Percentiles rank a stretch among this genome's conserved stretches.
Conservation (phyloP, 2,329 filamentous ascomycete genomes). For the Coniochaeta prunicola region DNA sequence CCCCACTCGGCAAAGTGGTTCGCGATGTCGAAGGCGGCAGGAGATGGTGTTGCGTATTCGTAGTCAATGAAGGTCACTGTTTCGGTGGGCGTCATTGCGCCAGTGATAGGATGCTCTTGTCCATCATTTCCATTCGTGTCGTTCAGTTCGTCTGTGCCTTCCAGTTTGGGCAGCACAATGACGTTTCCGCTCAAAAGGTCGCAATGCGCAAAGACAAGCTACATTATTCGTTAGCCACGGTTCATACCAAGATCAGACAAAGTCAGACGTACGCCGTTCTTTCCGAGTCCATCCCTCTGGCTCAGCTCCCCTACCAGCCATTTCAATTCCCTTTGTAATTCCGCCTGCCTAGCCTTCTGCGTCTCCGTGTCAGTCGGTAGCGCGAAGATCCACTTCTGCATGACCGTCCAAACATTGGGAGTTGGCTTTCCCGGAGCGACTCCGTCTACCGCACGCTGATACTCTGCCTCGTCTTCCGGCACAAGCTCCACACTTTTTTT, state of each 20-base stretch:
- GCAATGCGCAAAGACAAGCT: slow-evolving; percentile 91
- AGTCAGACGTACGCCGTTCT: slow-evolving; percentile 55
- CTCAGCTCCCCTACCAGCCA: slow-evolving; percentile 65
- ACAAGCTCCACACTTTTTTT: slow-evolving; percentile 9
- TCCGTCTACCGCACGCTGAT: slow-evolving; percentile 36
- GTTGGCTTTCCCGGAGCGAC: slow-evolving; percentile 60
- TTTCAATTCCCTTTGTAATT: slow-evolving; percentile 68
- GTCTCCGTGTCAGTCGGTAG: slow-evolving; percentile 66
- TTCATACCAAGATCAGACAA: background rate
- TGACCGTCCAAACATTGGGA: slow-evolving; percentile 91
- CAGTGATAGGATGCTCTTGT: slow-evolving; percentile 17
- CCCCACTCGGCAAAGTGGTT: slow-evolving; percentile 99
- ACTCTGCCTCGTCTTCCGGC: slow-evolving; percentile 22
- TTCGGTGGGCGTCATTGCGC: slow-evolving; percentile 27
- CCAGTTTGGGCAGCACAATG: slow-evolving; percentile 60
- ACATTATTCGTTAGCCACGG: slow-evolving; percentile 11
- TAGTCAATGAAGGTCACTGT: slow-evolving; percentile 90
- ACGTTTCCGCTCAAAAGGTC: slow-evolving; percentile 96
- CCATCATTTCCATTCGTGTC: background rate
- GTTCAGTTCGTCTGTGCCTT: slow-evolving; percentile 1
- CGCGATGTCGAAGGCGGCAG: slow-evolving; percentile 90
- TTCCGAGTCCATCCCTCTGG: slow-evolving; percentile 68
- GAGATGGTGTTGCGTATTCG: slow-evolving; percentile 92
- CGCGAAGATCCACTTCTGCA: slow-evolving; percentile 92
- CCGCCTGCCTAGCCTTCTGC: slow-evolving; percentile 58